A percentile compares a stretch with the other conserved stretches of the same genome.
Conservation (phyloP, 2,329 filamentous ascomycete genomes). For the Alternaria gansuensis region DNA sequence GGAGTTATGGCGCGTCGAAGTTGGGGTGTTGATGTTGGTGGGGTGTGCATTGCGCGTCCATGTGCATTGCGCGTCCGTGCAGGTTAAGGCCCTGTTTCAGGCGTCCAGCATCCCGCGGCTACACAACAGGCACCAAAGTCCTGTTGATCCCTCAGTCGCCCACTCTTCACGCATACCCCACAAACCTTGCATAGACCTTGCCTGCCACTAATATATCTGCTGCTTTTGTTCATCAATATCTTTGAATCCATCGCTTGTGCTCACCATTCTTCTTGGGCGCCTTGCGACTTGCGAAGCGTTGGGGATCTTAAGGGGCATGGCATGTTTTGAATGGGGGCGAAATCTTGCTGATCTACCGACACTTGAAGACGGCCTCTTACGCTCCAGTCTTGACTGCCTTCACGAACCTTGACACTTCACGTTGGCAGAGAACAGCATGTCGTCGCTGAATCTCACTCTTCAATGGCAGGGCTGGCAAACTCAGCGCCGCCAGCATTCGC, state of each 20-base stretch:
- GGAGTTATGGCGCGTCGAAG: too few relatives aligned
- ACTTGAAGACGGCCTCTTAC: slow-evolving; percentile 1
- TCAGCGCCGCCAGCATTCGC: slow-evolving; percentile 23
- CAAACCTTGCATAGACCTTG: neutral
- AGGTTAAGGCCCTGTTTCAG: slow-evolving; percentile 15
- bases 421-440: slow-evolving; percentile 4
- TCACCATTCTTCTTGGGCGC: neutral
- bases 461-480: slow-evolving; percentile 19
- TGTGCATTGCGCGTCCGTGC: too few relatives aligned
- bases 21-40: too few relatives aligned
- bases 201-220: neutral
- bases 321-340: slow-evolving; percentile 5
- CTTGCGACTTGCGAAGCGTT: neutral
- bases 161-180: neutral
- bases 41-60: too few relatives aligned
- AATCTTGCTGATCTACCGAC: slow-evolving; percentile 4
- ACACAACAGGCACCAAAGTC: slow-evolving; percentile 1
- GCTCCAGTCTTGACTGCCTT: neutral
- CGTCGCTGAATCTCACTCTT: slow-evolving; percentile 7
- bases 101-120: slow-evolving; percentile 13
- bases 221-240: neutral
- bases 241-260: neutral
- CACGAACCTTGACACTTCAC: neutral
- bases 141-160: slow-evolving; percentile 1
- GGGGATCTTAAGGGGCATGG: neutral